phyloP scores from a whole-genome alignment of 805 yeast genomes.

The Sugiyamaella boreocaroliniensis region DNA sequence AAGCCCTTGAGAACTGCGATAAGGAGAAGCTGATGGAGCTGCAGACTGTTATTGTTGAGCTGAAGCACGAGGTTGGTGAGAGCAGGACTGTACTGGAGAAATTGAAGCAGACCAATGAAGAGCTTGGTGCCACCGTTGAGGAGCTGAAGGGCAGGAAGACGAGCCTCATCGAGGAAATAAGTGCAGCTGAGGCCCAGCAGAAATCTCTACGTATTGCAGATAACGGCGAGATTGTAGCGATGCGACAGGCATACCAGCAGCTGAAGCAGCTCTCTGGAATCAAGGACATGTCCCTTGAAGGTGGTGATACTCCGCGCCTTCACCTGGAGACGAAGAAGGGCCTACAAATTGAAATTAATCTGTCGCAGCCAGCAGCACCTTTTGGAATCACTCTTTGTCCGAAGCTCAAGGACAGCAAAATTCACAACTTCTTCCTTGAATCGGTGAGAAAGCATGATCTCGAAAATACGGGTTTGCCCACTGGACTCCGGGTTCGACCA shows the following conservation, averaged over 20 bases:
- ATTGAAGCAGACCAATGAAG: constrained; percentile 16
- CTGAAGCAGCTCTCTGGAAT: background rate
- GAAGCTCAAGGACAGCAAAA: background rate
- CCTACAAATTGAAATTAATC: background rate
- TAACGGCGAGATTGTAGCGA: constrained; percentile 12
- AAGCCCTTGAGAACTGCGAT: constrained; percentile 15
- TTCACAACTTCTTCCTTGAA: background rate
- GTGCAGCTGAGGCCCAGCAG: constrained; percentile 18
- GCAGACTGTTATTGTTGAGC: background rate
- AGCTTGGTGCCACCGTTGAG: constrained; percentile 3
- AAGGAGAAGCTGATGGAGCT: constrained; percentile 9
- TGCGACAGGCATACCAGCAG: background rate
- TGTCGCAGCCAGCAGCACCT: background rate
- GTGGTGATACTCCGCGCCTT: background rate
- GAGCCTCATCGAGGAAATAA: constrained; percentile 11
- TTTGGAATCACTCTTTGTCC: background rate
- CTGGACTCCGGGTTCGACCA: background rate
- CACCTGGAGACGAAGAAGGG: background rate
- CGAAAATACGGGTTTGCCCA: background rate
- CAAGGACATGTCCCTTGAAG: background rate
- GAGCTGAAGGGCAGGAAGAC: constrained; percentile 11
- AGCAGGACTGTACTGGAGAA: constrained; percentile 8
- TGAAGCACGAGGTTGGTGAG: constrained; percentile 4
- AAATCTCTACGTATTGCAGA: constrained; percentile 19
- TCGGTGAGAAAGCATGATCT: background rate